Percentiles rank a stretch among this genome's conserved stretches.
Evolutionary conservation across 2,329 filamentous ascomycete species (phyloP).

Genomic region (Epichloe coenophiala): DNA sequence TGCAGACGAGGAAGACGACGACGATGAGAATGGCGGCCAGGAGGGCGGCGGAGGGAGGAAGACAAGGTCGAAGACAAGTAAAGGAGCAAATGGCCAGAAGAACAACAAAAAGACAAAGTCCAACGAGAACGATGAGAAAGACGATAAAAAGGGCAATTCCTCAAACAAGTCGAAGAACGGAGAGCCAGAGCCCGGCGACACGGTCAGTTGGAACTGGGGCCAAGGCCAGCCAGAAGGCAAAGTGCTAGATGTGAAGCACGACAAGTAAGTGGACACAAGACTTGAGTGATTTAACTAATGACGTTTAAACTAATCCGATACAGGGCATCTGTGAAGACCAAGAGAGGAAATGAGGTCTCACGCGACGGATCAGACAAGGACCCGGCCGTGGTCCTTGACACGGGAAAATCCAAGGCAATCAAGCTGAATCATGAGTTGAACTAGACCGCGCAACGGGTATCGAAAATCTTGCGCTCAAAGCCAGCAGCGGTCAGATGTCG

Average conservation of each 20-base stretch:
- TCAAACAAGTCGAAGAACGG: conserved; percentile 7
- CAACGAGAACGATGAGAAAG: not conserved
- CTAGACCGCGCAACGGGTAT: not conserved
- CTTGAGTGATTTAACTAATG: not conserved
- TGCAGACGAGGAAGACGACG: no score
- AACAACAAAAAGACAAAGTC: not conserved
- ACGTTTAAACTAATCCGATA: not conserved
- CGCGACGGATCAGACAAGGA: conserved; percentile 27
- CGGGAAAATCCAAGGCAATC: conserved; percentile 9
- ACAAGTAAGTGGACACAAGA: conserved; percentile 20
- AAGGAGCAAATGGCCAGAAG: not conserved
- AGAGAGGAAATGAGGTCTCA: conserved; percentile 26
- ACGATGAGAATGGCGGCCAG: not conserved
- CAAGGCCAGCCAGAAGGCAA: conserved; percentile 28
- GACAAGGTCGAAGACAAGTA: not conserved
- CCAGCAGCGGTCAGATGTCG: not conserved
- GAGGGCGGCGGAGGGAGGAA: not conserved
- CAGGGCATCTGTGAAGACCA: conserved; percentile 26
- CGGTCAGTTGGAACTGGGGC: conserved; percentile 34
- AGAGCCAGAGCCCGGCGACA: conserved; percentile 26
- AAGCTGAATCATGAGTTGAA: conserved; percentile 6
- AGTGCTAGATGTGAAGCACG: conserved; percentile 29
- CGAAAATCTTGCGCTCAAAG: not conserved
- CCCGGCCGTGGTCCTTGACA: conserved; percentile 29
- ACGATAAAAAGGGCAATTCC: conserved; percentile 5